Evolutionary conservation across 495 filamentous ascomycete species (phyloP).

Genomic region (Barbatosphaeria neglecta): DNA sequence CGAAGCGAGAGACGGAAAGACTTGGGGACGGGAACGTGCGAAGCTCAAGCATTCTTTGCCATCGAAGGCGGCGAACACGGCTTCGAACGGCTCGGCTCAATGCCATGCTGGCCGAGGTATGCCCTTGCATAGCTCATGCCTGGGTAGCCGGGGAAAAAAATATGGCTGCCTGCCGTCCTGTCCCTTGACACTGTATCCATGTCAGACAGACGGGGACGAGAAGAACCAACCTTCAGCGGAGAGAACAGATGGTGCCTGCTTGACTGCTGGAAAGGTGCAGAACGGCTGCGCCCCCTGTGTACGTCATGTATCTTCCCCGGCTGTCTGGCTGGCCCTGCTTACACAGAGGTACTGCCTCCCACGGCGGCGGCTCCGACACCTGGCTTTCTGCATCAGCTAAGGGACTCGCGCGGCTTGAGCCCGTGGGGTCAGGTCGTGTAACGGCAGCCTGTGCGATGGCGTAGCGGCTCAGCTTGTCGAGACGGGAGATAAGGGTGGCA

Average conservation of each 20-base stretch:
- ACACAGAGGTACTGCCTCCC: background rate
- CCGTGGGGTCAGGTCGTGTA: background rate
- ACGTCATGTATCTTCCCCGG: background rate
- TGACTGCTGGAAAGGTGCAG: conserved; percentile 4
- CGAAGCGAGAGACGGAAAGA: background rate
- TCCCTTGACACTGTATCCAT: background rate
- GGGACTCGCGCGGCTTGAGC: background rate
- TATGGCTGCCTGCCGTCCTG: background rate
- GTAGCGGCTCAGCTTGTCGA: background rate
- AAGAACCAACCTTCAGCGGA: background rate
- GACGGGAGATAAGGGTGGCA: background rate
- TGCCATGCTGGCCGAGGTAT: background rate
- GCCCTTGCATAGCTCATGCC: background rate
- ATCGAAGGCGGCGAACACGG: background rate
- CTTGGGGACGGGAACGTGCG: background rate
- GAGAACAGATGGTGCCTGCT: conserved; percentile 1
- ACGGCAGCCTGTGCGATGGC: background rate
- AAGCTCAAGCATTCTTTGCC: background rate
- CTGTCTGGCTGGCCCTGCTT: background rate
- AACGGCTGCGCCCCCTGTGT: too few relatives aligned
- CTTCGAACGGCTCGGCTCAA: background rate
- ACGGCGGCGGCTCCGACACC: background rate
- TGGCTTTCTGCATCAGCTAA: too few relatives aligned
- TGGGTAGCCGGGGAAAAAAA: background rate
- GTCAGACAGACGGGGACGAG: background rate